Base-by-base conservation (phyloP, 805 yeast species). In the Clavispora santaluciae region DNA sequence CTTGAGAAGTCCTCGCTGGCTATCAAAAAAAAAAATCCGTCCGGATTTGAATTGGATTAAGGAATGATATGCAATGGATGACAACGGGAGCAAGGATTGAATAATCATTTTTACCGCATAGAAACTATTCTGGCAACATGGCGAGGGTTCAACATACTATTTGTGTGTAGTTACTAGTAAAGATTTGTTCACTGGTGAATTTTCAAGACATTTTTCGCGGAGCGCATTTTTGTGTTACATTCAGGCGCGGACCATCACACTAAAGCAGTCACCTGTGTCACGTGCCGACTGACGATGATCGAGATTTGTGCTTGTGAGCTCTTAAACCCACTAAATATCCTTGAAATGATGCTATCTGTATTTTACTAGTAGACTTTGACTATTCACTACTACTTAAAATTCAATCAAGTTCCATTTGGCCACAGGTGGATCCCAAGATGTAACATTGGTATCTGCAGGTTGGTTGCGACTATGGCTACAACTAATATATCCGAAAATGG, bases 251-350 rank as follows among this genome's bases (percentile, higher is more conserved):
- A 16, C 31, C 20, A 15, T 11, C 12, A 13, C 11, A 23, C 28
- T 8, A 37, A 37, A 30, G 35, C 39, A 37, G 39, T 37, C 39
- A 37, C 39, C 13, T 1, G 22, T 5, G 35, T 37, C 39, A 37
- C 39, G 39, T 37, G 39, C 18, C n/a, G 15, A n/a, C 30, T 26
- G 15, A n/a, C n/a, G n/a, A n/a, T n/a, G n/a, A n/a, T n/a, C n/a
- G n/a, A n/a, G n/a, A n/a, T n/a, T n/a, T n/a, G n/a, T n/a, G n/a
- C n/a, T n/a, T n/a, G n/a, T n/a, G n/a, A n/a, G n/a, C n/a, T n/a
- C n/a, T n/a, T n/a, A n/a, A n/a, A n/a, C n/a, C n/a, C n/a, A n/a
- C n/a, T n/a, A n/a, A n/a, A n/a, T n/a, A n/a, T n/a, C n/a, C n/a
- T n/a, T n/a, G n/a, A n/a, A n/a, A n/a, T n/a, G n/a, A n/a, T n/a